Conservation (phyloP, 441 rosid genomes). For the Geranium incanum region DNA sequence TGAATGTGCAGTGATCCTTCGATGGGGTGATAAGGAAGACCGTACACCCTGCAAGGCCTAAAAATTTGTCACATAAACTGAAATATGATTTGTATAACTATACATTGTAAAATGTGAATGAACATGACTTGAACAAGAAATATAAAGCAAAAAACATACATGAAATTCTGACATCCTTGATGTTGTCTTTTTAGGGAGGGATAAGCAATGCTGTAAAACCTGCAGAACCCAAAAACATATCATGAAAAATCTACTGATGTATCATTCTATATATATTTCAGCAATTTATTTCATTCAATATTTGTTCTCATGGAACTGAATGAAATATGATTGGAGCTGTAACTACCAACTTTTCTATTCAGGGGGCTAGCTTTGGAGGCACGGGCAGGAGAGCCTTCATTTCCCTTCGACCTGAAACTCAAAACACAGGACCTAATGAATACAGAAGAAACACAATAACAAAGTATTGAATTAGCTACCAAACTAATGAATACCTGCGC, state of each 20-base stretch:
- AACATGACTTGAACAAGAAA: neutral
- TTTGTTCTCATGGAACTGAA: constrained; percentile 4
- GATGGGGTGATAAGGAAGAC: neutral
- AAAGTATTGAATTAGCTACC: neutral
- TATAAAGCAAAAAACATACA: constrained; percentile 27
- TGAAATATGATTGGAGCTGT: constrained; percentile 3
- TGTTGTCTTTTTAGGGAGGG: constrained; percentile 33
- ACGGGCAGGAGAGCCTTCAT: constrained; percentile 28
- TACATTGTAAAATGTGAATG: neutral
- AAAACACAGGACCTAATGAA: constrained; percentile 12
- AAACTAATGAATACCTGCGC: constrained; percentile 34
- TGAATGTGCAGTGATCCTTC: neutral
- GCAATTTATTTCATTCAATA: constrained; percentile 1
- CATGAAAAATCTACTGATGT: constrained; percentile 2
- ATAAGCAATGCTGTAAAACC: constrained; percentile 40
- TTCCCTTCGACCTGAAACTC: constrained; percentile 46
- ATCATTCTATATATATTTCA: neutral
- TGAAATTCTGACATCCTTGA: constrained; percentile 38
- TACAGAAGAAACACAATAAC: neutral
- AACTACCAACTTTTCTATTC: constrained; percentile 42
- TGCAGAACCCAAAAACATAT: constrained; percentile 25
- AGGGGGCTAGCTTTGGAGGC: constrained; percentile 42
- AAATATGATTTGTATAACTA: constrained; percentile 1
- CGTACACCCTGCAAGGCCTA: neutral
- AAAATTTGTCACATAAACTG: neutral